These are phyloP conservation scores for Pisolithus orientalis DNA, from an alignment of 768 basidiomycete species.

Conservation along the genomic window DNA sequence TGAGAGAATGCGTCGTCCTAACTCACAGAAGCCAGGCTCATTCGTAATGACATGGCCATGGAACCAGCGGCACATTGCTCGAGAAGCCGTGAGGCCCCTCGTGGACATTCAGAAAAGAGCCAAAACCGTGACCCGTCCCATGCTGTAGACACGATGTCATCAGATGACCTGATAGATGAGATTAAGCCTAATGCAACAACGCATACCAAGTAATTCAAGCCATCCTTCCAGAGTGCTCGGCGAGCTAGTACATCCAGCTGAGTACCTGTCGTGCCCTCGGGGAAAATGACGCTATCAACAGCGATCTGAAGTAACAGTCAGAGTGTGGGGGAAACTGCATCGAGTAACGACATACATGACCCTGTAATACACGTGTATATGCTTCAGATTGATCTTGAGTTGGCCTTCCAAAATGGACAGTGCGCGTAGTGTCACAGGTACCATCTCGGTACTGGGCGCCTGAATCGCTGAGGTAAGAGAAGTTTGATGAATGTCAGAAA, in stretches of 20 bases:
- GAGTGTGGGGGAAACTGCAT: constrained; percentile 8
- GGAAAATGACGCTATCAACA: constrained; percentile 86
- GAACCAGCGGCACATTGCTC: constrained; percentile 57
- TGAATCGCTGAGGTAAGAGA: constrained; percentile 60
- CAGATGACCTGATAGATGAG: constrained; percentile 4
- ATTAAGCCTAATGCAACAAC: constrained; percentile 3
- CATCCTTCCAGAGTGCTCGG: constrained; percentile 81
- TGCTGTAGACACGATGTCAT: constrained; percentile 44
- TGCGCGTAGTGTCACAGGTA: constrained; percentile 81
- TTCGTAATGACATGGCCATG: constrained; percentile 93
- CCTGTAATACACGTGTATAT: constrained; percentile 92
- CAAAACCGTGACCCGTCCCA: constrained; percentile 89
- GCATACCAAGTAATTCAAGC: constrained; percentile 70
- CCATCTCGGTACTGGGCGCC: constrained; percentile 89
- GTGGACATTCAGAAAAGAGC: constrained; percentile 80
- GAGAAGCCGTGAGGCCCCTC: constrained; percentile 81
- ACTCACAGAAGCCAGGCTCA: constrained; percentile 87
- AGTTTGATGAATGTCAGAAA: constrained; percentile 10
- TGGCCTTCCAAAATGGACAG: constrained; percentile 83
- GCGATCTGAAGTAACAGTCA: constrained; percentile 57
- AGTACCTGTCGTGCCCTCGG: constrained; percentile 78
- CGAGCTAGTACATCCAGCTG: constrained; percentile 88
- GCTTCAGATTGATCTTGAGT: constrained; percentile 84
- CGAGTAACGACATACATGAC: constrained; percentile 63
- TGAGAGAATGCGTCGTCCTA: constrained; percentile 5